Percentiles rank a stretch among this genome's conserved stretches.
These are phyloP conservation scores for Ophiostoma sp. DNA, from an alignment of 2,329 filamentous ascomycete genomes.

Conservation along the genomic window DNA sequence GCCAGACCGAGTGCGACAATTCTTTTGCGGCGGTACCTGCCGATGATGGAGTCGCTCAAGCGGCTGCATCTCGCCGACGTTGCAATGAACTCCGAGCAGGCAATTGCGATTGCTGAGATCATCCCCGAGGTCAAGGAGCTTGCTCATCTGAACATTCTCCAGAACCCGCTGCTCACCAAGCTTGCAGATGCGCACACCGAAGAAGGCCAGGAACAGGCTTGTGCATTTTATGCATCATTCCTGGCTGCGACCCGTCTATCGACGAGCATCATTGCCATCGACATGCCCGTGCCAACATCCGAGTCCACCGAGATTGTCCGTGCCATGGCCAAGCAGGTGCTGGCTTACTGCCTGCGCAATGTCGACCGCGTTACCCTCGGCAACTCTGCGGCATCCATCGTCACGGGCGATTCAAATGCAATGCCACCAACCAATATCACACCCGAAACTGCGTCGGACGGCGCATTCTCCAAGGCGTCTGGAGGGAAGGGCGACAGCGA, in stretches of 20 bases:
- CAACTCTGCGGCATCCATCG: slow-evolving; percentile 34
- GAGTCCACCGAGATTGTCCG: slow-evolving; percentile 87
- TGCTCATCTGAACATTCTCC: slow-evolving; percentile 79
- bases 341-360: slow-evolving; percentile 88
- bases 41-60: slow-evolving; percentile 70
- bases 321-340: slow-evolving; percentile 86
- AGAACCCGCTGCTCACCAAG: slow-evolving; percentile 67
- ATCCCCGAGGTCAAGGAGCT: slow-evolving; percentile 75
- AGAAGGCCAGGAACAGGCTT: slow-evolving; percentile 82
- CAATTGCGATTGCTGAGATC: slow-evolving; percentile 84
- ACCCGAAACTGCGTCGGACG: slow-evolving; percentile 18
- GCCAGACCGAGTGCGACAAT: slow-evolving; percentile 66
- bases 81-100: slow-evolving; percentile 76
- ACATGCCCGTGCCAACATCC: slow-evolving; percentile 78
- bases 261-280: slow-evolving; percentile 76
- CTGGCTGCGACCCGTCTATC: slow-evolving; percentile 84
- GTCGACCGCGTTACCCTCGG: slow-evolving; percentile 71
- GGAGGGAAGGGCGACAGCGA: slow-evolving; percentile 35
- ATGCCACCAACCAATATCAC: slow-evolving; percentile 25
- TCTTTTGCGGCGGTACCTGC: slow-evolving; percentile 71
- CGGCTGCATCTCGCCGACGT: slow-evolving; percentile 84
- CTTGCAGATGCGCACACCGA: slow-evolving; percentile 73
- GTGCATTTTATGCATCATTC: slow-evolving; percentile 84
- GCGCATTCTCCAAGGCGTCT: slow-evolving; percentile 18
- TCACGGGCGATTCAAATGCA: slow-evolving; percentile 38